Percentiles rank a stretch among this genome's conserved stretches.
Evolutionary conservation across 2,329 filamentous ascomycete species (phyloP).

Genomic region (Canariomyces notabilis): DNA sequence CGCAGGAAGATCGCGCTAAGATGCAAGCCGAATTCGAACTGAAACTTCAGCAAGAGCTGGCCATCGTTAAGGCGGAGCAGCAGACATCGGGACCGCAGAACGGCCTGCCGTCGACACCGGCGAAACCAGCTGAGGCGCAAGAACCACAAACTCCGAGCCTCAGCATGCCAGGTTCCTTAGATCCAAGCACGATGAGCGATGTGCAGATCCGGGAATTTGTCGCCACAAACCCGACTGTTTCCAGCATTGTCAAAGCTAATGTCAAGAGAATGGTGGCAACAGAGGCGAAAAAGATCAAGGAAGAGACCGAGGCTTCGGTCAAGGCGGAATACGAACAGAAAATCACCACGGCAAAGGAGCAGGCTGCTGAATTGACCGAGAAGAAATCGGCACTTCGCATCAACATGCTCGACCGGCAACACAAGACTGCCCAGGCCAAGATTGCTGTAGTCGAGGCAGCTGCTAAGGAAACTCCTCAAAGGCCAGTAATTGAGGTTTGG

Average conservation of each 20-base stretch:
- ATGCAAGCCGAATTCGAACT: slow-evolving; percentile 42
- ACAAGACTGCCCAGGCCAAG: slow-evolving; percentile 62
- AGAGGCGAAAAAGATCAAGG: slow-evolving; percentile 56
- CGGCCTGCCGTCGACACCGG: slow-evolving; percentile 25
- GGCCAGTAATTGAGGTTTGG: slow-evolving; percentile 83
- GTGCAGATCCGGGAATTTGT: slow-evolving; percentile 53
- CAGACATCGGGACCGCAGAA: slow-evolving; percentile 26
- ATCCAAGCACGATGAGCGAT: slow-evolving; percentile 48
- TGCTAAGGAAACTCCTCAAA: slow-evolving; percentile 77
- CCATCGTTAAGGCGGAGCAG: slow-evolving; percentile 56
- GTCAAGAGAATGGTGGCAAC: slow-evolving; percentile 66
- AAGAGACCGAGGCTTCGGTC: slow-evolving; percentile 45
- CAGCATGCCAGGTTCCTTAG: slow-evolving; percentile 30
- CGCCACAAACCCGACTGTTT: slow-evolving; percentile 51
- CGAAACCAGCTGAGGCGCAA: slow-evolving; percentile 22
- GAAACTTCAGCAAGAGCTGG: slow-evolving; percentile 57
- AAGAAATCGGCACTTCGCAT: slow-evolving; percentile 71
- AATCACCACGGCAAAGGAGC: slow-evolving; percentile 49
- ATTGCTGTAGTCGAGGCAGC: slow-evolving; percentile 74
- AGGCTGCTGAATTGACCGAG: slow-evolving; percentile 65
- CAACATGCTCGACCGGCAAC: slow-evolving; percentile 72
- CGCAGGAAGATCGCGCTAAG: slow-evolving; percentile 49
- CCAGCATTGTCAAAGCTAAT: slow-evolving; percentile 54
- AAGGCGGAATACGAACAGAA: slow-evolving; percentile 50
- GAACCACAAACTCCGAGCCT: slow-evolving; percentile 34